Base-by-base conservation (phyloP, 495 filamentous ascomycete genomes). In the Durotheca rogersii region DNA sequence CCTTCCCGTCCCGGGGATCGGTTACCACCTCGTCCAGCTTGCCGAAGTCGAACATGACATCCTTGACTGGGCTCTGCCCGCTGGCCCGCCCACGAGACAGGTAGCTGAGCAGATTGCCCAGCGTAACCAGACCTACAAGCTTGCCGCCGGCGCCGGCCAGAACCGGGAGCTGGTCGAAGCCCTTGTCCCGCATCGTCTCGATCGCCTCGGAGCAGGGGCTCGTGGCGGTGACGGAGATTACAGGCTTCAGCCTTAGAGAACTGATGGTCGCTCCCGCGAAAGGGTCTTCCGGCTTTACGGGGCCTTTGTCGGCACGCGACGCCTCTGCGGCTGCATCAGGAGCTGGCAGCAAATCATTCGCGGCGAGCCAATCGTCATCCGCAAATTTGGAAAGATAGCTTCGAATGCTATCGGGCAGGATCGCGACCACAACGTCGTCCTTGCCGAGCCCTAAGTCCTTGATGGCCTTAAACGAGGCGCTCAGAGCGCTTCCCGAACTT, bases 371-470 rank as follows among this genome's bases (percentile, higher is more conserved):
- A 69, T 96, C 90, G 64, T 98, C 93, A 62, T 98, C 94, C 53
- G 90, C 88, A 64, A 98, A 98, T 77, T 99, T 99, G 70, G 85
- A 90, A n/a, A 99, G 82, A 65, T 99, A 99, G 66, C 88, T 95
- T 57, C 93, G 80, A 57, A 99, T 96, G 70, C 90, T 95, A 67
- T 99, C 93, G 0, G 93, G 94, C 23, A 95, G 73, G 21, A 99
- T 75, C 10, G 96, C 88, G 11, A 98, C 93, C 0, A 97, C 82
- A 9, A 89, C 80, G 61, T 95, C 89, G 30, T 82, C 82, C 67
- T 88, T 87, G 49, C 78, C 72, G 40, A 95, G 76, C 5, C 75
- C 76, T 30, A 87, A 66, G 42, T 95, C 91, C 69, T 87, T 84
- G 17, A 87, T 82, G 6, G 86, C 88, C 42, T 83, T 81, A 11